phyloP scores from a whole-genome alignment of 345 rosid species.

The Mercurialis annua region DNA sequence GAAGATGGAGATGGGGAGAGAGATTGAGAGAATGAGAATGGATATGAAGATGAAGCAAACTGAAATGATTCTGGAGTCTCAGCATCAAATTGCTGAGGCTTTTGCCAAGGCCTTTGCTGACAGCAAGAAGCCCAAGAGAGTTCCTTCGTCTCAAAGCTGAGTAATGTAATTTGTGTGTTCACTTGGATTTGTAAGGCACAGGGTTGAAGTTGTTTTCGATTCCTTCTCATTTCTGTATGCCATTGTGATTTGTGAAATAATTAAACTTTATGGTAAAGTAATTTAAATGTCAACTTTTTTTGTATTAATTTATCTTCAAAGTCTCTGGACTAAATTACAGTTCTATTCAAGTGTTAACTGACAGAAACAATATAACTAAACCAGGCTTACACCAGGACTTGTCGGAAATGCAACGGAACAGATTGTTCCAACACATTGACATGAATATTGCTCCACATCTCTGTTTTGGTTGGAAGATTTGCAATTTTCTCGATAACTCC shows the following conservation, averaged over 20 bases:
- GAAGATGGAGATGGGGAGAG: conserved; percentile 90
- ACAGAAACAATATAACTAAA: too few species aligned
- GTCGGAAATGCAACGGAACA: conserved; percentile 44
- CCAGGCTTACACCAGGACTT: conserved; percentile 22
- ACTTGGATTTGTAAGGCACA: not conserved
- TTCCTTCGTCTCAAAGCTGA: conserved; percentile 7
- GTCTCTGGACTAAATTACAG: too few species aligned
- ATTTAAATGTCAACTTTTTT: too few species aligned
- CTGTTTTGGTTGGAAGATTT: conserved; percentile 55
- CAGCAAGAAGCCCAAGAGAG: conserved; percentile 31
- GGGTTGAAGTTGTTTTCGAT: not conserved
- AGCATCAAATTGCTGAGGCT: conserved; percentile 70
- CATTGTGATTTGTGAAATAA: not conserved
- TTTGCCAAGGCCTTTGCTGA: conserved; percentile 64
- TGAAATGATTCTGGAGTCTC: conserved; percentile 79
- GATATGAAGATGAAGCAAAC: conserved; percentile 92
- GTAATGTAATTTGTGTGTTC: not conserved
- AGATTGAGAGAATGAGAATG: conserved; percentile 82
- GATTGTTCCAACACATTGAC: conserved; percentile 67
- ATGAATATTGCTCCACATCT: conserved; percentile 68
- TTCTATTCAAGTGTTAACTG: too few species aligned
- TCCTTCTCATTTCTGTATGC: not conserved
- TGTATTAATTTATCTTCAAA: too few species aligned
- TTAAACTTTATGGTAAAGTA: too few species aligned
- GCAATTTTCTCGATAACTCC: conserved; percentile 65